These are phyloP conservation scores for Neurospora tetrasperma DNA, from an alignment of 495 filamentous ascomycete genomes.

Conservation along the genomic window DNA sequence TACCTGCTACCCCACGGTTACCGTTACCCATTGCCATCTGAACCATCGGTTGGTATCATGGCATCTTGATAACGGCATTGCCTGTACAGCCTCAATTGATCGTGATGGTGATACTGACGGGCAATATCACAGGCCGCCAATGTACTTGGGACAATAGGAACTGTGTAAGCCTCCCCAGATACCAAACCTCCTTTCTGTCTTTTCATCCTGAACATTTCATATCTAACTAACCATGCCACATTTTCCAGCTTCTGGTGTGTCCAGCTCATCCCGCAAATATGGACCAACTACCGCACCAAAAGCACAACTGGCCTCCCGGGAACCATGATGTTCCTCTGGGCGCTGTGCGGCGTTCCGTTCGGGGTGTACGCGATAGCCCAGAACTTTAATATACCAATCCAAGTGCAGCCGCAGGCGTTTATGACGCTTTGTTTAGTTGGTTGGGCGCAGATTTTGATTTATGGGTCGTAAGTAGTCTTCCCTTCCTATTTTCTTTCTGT, in stretches of 20 bases:
- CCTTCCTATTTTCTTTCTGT: no score
- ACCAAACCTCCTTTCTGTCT: background rate
- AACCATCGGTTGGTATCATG: background rate
- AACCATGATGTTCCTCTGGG: conserved; percentile 69
- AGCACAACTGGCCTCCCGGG: conserved; percentile 63
- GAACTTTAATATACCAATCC: conserved; percentile 65
- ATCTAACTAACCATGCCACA: background rate
- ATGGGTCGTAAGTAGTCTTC: conserved; percentile 40
- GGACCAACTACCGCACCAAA: conserved; percentile 61
- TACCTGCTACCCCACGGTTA: background rate
- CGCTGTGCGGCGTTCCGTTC: conserved; percentile 43
- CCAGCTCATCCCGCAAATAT: conserved; percentile 47
- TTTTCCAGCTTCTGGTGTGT: conserved; percentile 35
- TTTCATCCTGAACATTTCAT: background rate
- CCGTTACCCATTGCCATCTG: background rate
- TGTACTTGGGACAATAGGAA: conserved; percentile 26
- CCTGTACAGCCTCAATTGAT: background rate
- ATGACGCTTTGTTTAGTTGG: conserved; percentile 51
- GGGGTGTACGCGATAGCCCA: conserved; percentile 37
- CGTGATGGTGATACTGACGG: background rate
- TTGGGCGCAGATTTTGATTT: conserved; percentile 58
- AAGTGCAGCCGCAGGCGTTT: conserved; percentile 66
- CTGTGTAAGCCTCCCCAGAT: background rate
- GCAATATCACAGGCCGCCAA: conserved; percentile 29
- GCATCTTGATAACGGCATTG: background rate